Conservation (phyloP, 225 moss, liverwort and hornwort species). For the Polytrichum formosum region DNA sequence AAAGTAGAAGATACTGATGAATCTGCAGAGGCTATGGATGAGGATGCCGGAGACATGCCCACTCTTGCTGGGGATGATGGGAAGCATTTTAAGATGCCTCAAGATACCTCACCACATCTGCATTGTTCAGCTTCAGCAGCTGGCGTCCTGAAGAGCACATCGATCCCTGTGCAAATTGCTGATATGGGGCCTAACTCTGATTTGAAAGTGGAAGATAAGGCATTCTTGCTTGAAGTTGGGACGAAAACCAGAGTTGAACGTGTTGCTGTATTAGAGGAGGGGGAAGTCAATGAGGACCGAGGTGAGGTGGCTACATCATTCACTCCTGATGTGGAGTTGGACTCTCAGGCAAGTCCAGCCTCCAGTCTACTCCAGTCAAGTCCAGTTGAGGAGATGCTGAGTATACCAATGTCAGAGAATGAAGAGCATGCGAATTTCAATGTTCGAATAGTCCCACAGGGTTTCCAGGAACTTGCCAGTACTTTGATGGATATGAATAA, state of each 20-base stretch:
- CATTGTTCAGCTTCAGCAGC: conserved; percentile 17
- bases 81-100: conserved; percentile 24
- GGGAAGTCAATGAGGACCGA: conserved; percentile 43
- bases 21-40: conserved; percentile 47
- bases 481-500: conserved; percentile 66
- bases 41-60: conserved; percentile 34
- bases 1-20: conserved; percentile 20
- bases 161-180: conserved; percentile 10
- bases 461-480: conserved; percentile 35
- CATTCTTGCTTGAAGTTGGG: conserved; percentile 1
- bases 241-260: conserved; percentile 5
- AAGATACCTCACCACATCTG: conserved; percentile 10
- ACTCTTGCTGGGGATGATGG: conserved; percentile 17
- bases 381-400: conserved; percentile 11
- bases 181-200: conserved; percentile 1
- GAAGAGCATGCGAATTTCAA: conserved; percentile 28
- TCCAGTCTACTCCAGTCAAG: conserved; percentile 23
- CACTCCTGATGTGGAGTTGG: conserved; percentile 3
- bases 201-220: background rate
- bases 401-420: conserved; percentile 20
- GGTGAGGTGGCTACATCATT: conserved; percentile 24
- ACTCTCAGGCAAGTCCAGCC: conserved; percentile 29
- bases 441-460: conserved; percentile 16
- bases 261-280: conserved; percentile 40
- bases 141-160: conserved; percentile 14